phyloP scores from a whole-genome alignment of 352 stramenopile species.

The Halophytophthora batemanensis region DNA sequence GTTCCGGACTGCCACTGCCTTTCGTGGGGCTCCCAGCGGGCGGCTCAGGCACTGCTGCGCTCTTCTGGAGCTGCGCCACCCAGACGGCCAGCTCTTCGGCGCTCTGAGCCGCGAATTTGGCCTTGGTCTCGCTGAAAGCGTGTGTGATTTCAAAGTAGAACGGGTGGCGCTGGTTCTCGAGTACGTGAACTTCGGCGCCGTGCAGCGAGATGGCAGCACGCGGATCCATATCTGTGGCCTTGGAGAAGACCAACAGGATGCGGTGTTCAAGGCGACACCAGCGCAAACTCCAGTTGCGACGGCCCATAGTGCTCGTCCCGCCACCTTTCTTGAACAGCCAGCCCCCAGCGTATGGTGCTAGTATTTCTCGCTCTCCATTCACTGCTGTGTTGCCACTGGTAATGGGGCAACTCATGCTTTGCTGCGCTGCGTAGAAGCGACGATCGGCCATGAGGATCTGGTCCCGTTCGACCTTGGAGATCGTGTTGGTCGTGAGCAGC shows the following conservation, averaged over 20 bases:
- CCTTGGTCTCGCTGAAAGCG: slow-evolving; percentile 67
- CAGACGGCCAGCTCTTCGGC: slow-evolving; percentile 60
- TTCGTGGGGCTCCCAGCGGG: slow-evolving; percentile 40
- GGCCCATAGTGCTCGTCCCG: slow-evolving; percentile 66
- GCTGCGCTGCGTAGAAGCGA: slow-evolving; percentile 71
- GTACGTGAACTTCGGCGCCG: slow-evolving; percentile 54
- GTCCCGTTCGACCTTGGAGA: slow-evolving; percentile 69
- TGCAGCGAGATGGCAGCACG: slow-evolving; percentile 67
- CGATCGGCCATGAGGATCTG: slow-evolving; percentile 68
- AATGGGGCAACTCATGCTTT: slow-evolving; percentile 15
- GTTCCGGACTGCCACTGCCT: slow-evolving; percentile 32
- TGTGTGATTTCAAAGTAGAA: slow-evolving; percentile 83
- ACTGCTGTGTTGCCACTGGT: not conserved
- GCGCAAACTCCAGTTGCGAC: slow-evolving; percentile 70
- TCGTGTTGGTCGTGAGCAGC: slow-evolving; percentile 55
- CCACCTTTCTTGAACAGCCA: slow-evolving; percentile 85
- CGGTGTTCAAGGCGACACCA: slow-evolving; percentile 79
- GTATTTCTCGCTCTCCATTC: slow-evolving; percentile 2
- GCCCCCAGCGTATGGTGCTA: slow-evolving; percentile 24
- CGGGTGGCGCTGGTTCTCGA: slow-evolving; percentile 65
- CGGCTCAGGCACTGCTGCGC: slow-evolving; percentile 43
- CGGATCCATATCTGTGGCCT: slow-evolving; percentile 44
- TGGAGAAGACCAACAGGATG: slow-evolving; percentile 68
- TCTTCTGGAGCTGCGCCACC: slow-evolving; percentile 53
- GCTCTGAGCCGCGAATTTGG: slow-evolving; percentile 68